Conservation (phyloP, 805 yeast species). For the Sugiyamaella marilandica region DNA sequence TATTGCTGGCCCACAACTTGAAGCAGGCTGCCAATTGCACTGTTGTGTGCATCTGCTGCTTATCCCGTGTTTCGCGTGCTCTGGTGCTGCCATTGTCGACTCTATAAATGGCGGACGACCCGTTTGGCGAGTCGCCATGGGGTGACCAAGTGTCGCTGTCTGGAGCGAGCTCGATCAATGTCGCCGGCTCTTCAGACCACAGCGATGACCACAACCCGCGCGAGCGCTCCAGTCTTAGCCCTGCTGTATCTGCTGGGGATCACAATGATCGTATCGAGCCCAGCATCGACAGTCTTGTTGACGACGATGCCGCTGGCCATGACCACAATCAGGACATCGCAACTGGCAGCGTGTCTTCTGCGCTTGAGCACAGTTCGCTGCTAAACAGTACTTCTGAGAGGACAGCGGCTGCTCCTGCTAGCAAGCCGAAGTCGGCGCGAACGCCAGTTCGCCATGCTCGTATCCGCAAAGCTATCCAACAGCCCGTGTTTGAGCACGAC, state of each 20-base stretch:
- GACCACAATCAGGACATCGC: too few relatives aligned
- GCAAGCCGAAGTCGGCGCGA: background rate
- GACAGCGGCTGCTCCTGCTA: background rate
- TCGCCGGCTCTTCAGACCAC: too few relatives aligned
- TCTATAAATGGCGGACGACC: conserved; percentile 17
- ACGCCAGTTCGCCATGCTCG: conserved; percentile 6
- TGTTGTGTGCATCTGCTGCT: too few relatives aligned
- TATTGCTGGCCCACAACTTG: too few relatives aligned
- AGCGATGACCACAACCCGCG: too few relatives aligned
- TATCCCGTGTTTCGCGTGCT: too few relatives aligned
- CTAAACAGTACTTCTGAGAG: background rate
- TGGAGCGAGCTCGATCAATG: too few relatives aligned
- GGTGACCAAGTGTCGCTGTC: conserved; percentile 22
- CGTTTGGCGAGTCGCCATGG: conserved; percentile 23
- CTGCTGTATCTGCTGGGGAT: background rate
- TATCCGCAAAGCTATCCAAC: conserved; percentile 4
- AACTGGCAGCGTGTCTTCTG: background rate
- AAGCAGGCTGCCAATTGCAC: too few relatives aligned
- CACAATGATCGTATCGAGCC: background rate
- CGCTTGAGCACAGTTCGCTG: conserved; percentile 1
- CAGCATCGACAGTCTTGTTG: too few relatives aligned
- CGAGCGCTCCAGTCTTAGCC: background rate
- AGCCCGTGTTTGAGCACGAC: conserved; percentile 11
- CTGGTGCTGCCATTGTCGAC: too few relatives aligned
- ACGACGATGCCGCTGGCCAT: too few relatives aligned